phyloP scores from a whole-genome alignment of 352 stramenopile species.

The Phytophthora pistaciae region DNA sequence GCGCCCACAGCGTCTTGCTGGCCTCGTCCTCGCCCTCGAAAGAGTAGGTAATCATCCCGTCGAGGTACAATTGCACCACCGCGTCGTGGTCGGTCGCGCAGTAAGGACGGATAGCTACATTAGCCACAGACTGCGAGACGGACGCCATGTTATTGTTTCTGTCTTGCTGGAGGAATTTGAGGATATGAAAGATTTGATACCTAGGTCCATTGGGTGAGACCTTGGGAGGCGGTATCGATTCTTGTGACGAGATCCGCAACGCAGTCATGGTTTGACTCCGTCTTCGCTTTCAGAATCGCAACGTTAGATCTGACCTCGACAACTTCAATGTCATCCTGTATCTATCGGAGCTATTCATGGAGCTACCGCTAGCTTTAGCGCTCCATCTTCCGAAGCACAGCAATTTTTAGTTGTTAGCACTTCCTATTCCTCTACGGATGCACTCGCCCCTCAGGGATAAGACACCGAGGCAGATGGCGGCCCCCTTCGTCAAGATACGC shows the following conservation, averaged over 20 bases:
- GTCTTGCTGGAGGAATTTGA: background rate
- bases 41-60: slow-evolving; percentile 45
- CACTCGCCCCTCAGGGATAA: slow-evolving; percentile 17
- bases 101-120: slow-evolving; percentile 36
- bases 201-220: no score
- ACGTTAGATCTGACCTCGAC: background rate
- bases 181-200: background rate
- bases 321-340: background rate
- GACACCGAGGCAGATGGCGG: slow-evolving; percentile 23
- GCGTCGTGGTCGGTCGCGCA: slow-evolving; percentile 25
- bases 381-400: background rate
- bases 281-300: background rate
- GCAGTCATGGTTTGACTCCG: background rate
- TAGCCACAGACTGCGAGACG: background rate
- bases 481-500: slow-evolving; percentile 1
- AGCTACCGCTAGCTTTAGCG: background rate
- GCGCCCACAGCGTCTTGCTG: slow-evolving; percentile 20
- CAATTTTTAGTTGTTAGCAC: slow-evolving; percentile 17
- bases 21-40: slow-evolving; percentile 34
- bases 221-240: no score
- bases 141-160: slow-evolving; percentile 11
- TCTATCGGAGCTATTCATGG: background rate
- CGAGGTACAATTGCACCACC: slow-evolving; percentile 36
- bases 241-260: background rate
- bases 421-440: background rate